Evolutionary conservation across 306 rosid genomes (phyloP).

Genomic region (Vigna mungo): DNA sequence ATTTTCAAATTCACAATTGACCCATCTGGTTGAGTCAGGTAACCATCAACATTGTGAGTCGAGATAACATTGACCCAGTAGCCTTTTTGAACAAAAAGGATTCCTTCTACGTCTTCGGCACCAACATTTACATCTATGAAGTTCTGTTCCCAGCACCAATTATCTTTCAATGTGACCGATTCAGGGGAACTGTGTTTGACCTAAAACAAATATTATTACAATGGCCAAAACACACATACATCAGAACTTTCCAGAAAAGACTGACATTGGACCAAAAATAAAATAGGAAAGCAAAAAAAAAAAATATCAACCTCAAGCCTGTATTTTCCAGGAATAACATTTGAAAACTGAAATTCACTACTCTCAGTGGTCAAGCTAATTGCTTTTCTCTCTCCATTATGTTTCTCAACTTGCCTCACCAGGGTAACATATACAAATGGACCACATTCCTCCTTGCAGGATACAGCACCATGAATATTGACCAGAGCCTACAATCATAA

Average conservation of each 20-base stretch:
- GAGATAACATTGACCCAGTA: slow-evolving; percentile 81
- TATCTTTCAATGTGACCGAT: slow-evolving; percentile 59
- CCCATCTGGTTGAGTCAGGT: slow-evolving; percentile 75
- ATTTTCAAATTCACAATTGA: slow-evolving; percentile 70
- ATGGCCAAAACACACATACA: slow-evolving; percentile 17
- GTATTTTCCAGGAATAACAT: slow-evolving; percentile 91
- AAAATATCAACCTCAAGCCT: slow-evolving; percentile 73
- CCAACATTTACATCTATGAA: slow-evolving; percentile 77
- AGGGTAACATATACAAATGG: slow-evolving; percentile 80
- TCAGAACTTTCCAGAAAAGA: slow-evolving; percentile 38
- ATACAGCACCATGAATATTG: slow-evolving; percentile 76
- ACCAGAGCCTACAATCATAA: slow-evolving; percentile 75
- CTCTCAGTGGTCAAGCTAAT: slow-evolving; percentile 67
- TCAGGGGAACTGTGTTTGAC: slow-evolving; percentile 68
- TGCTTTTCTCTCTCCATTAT: slow-evolving; percentile 61
- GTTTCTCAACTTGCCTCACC: slow-evolving; percentile 61
- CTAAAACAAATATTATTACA: slow-evolving; percentile 51
- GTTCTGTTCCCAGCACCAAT: slow-evolving; percentile 97
- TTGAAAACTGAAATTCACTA: slow-evolving; percentile 66
- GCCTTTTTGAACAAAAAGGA: slow-evolving; percentile 86
- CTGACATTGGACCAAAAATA: slow-evolving; percentile 28
- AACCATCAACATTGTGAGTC: slow-evolving; percentile 86
- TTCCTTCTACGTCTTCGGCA: slow-evolving; percentile 74
- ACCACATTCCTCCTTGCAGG: slow-evolving; percentile 88
- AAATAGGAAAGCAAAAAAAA: slow-evolving; percentile 25